A percentile compares a stretch with the other conserved stretches of the same genome.
These are phyloP conservation scores for Fusarium sp. DNA, from an alignment of 2,329 filamentous ascomycete species.

Conservation along the genomic window DNA sequence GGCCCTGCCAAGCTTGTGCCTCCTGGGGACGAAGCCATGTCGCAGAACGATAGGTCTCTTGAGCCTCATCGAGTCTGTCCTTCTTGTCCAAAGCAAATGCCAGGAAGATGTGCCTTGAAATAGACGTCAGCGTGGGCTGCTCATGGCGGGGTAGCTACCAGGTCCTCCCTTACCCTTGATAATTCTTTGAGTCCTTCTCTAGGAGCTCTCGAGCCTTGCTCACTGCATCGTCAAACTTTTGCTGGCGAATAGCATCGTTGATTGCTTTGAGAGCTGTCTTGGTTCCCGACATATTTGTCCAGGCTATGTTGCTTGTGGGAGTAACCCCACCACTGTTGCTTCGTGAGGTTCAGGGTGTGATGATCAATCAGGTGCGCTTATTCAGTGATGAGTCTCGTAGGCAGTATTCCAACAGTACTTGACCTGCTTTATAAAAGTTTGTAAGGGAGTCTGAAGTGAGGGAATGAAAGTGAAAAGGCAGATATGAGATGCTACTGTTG, in stretches of 20 bases:
- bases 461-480: neutral
- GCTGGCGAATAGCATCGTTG: conserved; percentile 76
- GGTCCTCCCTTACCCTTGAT: conserved; percentile 72
- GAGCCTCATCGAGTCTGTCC: conserved; percentile 73
- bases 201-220: conserved; percentile 73
- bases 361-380: neutral
- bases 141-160: conserved; percentile 21
- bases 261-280: conserved; percentile 85
- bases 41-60: conserved; percentile 76
- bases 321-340: conserved; percentile 31
- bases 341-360: neutral
- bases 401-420: neutral
- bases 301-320: conserved; percentile 20
- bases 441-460: neutral
- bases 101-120: conserved; percentile 76
- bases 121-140: conserved; percentile 21
- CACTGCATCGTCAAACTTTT: conserved; percentile 79
- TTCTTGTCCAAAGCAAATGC: conserved; percentile 85
- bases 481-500: neutral
- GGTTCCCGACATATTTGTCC: conserved; percentile 57
- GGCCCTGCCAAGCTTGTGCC: conserved; percentile 87
- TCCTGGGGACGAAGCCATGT: conserved; percentile 75
- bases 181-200: conserved; percentile 76
- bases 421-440: neutral
- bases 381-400: neutral